Evolutionary conservation across 2,329 filamentous ascomycete genomes (phyloP).

Genomic region (Ophiocordyceps camponoti-floridani): DNA sequence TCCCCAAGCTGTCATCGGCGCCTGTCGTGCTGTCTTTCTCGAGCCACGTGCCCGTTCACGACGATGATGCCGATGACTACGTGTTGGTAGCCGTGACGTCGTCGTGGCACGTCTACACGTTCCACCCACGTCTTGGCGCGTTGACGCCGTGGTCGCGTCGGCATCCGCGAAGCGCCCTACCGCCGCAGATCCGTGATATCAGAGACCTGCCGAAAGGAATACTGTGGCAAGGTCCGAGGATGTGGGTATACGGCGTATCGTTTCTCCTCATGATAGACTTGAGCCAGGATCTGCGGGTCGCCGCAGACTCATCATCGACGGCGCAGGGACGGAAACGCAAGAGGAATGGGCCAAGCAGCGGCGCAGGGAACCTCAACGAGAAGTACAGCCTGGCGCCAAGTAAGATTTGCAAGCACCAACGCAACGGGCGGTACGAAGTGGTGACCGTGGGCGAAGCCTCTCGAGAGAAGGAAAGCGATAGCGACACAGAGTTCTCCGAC

Average conservation of each 20-base stretch:
- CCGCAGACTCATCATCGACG: slow-evolving; percentile 5
- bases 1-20: slow-evolving; percentile 48
- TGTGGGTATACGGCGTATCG: slow-evolving; percentile 75
- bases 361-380: slow-evolving; percentile 35
- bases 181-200: slow-evolving; percentile 53
- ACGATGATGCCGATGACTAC: slow-evolving; percentile 23
- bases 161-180: slow-evolving; percentile 61
- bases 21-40: slow-evolving; percentile 54
- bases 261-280: slow-evolving; percentile 92
- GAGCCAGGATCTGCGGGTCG: slow-evolving; percentile 41
- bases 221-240: slow-evolving; percentile 60
- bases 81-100: slow-evolving; percentile 34
- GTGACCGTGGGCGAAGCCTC: slow-evolving; percentile 20
- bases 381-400: slow-evolving; percentile 25
- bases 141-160: slow-evolving; percentile 74
- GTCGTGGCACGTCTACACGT: slow-evolving; percentile 51
- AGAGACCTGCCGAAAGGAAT: slow-evolving; percentile 70
- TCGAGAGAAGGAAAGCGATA: slow-evolving; percentile 14
- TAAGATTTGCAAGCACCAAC: slow-evolving; percentile 20
- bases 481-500: slow-evolving; percentile 20
- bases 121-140: slow-evolving; percentile 60
- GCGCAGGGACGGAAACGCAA: slow-evolving; percentile 33
- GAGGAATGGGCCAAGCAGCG: slow-evolving; percentile 26
- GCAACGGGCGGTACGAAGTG: slow-evolving; percentile 22
- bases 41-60: slow-evolving; percentile 21